Percentiles rank a stretch among this genome's conserved stretches.
phyloP scores from a whole-genome alignment of 805 yeast species.

The Diddensiella transvaalensis region DNA sequence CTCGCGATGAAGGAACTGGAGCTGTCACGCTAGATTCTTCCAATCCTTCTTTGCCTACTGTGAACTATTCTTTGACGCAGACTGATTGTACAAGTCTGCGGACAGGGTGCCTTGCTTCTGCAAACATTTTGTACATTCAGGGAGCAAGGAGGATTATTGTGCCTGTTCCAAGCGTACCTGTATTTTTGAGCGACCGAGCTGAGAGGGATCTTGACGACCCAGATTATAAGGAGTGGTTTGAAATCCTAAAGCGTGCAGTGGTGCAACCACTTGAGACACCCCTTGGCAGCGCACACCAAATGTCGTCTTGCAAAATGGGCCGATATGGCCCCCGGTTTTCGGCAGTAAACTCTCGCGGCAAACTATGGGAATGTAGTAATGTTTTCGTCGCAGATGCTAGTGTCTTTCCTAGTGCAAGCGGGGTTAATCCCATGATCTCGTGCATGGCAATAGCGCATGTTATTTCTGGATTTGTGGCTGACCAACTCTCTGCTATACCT shows the following conservation, averaged over 20 bases:
- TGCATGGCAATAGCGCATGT: constrained; percentile 47
- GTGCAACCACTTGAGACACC: constrained; percentile 25
- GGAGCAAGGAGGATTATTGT: constrained; percentile 46
- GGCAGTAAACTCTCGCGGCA: constrained; percentile 44
- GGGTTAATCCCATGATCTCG: constrained; percentile 52
- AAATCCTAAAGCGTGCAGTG: constrained; percentile 21
- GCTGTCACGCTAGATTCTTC: constrained; percentile 35
- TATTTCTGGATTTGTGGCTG: constrained; percentile 38
- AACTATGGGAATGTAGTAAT: constrained; percentile 46
- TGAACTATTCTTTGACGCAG: constrained; percentile 41
- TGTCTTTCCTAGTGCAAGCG: constrained; percentile 50
- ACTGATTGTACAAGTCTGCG: constrained; percentile 42
- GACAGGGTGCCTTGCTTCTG: constrained; percentile 38
- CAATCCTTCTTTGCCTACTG: constrained; percentile 34
- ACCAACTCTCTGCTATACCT: constrained; percentile 21
- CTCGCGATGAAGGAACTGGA: constrained; percentile 47
- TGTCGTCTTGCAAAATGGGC: constrained; percentile 48
- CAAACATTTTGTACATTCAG: constrained; percentile 46
- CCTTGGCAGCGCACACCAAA: constrained; percentile 52
- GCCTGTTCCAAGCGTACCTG: constrained; percentile 36
- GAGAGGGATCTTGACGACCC: constrained; percentile 40
- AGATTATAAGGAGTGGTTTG: constrained; percentile 38
- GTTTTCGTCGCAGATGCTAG: constrained; percentile 50
- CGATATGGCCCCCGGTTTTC: constrained; percentile 40
- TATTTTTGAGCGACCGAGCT: constrained; percentile 35